Evolutionary conservation across 2,329 filamentous ascomycete species (phyloP).

Genomic region (Ceratocystis papillata): DNA sequence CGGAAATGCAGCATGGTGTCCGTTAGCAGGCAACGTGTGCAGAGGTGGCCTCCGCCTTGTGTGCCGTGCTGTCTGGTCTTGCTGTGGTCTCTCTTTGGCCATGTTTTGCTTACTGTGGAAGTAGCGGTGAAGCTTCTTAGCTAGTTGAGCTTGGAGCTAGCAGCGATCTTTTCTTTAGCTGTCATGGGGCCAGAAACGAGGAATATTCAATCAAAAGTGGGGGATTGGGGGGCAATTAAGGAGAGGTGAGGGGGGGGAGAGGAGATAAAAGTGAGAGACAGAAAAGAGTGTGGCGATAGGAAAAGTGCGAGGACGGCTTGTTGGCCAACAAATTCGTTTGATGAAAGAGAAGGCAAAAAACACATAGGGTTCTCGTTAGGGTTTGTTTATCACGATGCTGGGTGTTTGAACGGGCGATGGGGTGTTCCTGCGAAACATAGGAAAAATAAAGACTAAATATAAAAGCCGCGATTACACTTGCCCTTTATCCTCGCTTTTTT

Average conservation of each 20-base stretch:
- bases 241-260: not conserved
- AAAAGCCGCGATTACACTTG: no score
- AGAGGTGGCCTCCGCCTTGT: not conserved
- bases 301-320: not conserved
- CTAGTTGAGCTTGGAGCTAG: conserved; percentile 2
- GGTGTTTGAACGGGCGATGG: no score
- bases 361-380: not conserved
- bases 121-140: conserved; percentile 15
- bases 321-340: no score
- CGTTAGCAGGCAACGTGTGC: not conserved
- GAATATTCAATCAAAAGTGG: conserved; percentile 9
- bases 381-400: not conserved
- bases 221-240: not conserved
- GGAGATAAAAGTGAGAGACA: not conserved
- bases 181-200: conserved; percentile 4
- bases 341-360: not conserved
- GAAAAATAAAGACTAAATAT: not conserved
- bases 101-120: not conserved
- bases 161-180: conserved; percentile 1
- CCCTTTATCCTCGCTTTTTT: no score
- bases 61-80: not conserved
- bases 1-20: not conserved
- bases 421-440: not conserved
- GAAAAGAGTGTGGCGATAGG: not conserved
- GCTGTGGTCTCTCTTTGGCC: not conserved